Evolutionary conservation across 192 early-diverging fungal species (phyloP).

Genomic region (Podila epicladia): DNA sequence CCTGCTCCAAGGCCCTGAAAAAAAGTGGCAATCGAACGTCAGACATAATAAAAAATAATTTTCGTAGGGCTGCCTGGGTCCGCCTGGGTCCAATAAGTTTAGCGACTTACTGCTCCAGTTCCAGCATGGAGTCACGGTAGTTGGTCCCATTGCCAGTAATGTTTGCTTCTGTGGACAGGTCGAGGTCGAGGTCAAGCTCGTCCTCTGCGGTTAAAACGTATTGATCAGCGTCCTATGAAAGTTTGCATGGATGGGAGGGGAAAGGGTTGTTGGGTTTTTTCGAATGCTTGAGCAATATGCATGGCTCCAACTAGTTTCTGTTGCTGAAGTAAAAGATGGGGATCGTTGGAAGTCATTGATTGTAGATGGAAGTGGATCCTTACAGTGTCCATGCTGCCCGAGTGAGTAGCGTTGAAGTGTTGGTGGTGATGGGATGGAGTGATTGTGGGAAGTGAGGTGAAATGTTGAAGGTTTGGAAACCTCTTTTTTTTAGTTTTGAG

Average conservation of each 20-base stretch:
- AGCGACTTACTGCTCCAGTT: conserved; percentile 32
- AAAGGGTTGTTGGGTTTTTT: not conserved
- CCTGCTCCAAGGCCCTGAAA: conserved; percentile 18
- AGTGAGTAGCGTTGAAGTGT: not conserved
- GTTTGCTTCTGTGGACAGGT: not conserved
- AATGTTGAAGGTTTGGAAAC: too few relatives aligned
- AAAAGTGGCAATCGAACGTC: not conserved
- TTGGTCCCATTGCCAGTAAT: not conserved
- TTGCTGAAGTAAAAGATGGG: not conserved
- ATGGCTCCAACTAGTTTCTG: too few relatives aligned
- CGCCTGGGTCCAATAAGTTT: too few relatives aligned
- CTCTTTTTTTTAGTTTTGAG: too few relatives aligned
- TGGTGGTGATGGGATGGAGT: not conserved
- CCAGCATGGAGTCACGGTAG: conserved; percentile 25
- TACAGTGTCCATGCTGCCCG: conserved; percentile 25
- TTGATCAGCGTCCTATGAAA: not conserved
- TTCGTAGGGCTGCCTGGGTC: too few relatives aligned
- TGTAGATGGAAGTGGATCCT: conserved; percentile 4
- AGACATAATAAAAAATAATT: too few relatives aligned
- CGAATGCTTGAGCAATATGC: too few relatives aligned
- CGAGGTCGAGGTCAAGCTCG: conserved; percentile 25
- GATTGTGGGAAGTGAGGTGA: not conserved
- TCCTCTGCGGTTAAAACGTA: conserved; percentile 16
- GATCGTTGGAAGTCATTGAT: not conserved
- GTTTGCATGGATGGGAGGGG: not conserved